Evolutionary conservation across 108 stramenopile genomes (phyloP), one percentile per base, ranked within the genome.

Genomic region (Bacterosira constricta): DNA sequence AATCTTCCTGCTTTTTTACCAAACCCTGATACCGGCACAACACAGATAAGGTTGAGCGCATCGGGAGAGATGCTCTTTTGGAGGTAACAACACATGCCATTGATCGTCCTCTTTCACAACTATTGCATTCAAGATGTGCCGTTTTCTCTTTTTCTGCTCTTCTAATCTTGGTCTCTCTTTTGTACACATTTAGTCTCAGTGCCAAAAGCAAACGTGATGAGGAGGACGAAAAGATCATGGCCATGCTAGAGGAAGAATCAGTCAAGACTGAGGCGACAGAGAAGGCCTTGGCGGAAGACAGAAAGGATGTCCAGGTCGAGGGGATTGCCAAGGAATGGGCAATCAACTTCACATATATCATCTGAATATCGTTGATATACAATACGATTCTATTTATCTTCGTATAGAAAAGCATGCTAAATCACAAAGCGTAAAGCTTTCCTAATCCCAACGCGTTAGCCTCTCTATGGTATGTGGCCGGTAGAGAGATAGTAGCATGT

Each of bases 11-110:
- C 85, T 53, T 80, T 81, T 80, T 99, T 97, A 15, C 93, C 96
- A 83, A 99, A 99, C 0, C 98, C 98, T 36, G 85, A 88, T 23
- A 96, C 98, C 6, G 98, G 98, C 6, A 99, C 98, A 7, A 96
- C 93, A 36, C 96, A 92, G 46, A 99, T 91, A 35, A 95, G 94
- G 74, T 99, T 98, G 21, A 98, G 63, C n/a, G 94, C 90, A 75
- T 99, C 99, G 6, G 96, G 94, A 13, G 92, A 68, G 46, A 84
- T 66, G 6, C 90, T 94, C 41, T 67, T 21, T 53, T 83, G n/a
- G n/a, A n/a, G n/a, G n/a, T n/a, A n/a, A n/a, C n/a, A n/a, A n/a
- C n/a, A n/a, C n/a, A n/a, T n/a, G n/a, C n/a, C n/a, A n/a, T n/a
- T n/a, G n/a, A n/a, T n/a, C n/a, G n/a, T n/a, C n/a, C n/a, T n/a